A percentile compares a stretch with the other conserved stretches of the same genome.
phyloP scores from a whole-genome alignment of 2,329 filamentous ascomycete species.

The Mycosphaerella arachidis region DNA sequence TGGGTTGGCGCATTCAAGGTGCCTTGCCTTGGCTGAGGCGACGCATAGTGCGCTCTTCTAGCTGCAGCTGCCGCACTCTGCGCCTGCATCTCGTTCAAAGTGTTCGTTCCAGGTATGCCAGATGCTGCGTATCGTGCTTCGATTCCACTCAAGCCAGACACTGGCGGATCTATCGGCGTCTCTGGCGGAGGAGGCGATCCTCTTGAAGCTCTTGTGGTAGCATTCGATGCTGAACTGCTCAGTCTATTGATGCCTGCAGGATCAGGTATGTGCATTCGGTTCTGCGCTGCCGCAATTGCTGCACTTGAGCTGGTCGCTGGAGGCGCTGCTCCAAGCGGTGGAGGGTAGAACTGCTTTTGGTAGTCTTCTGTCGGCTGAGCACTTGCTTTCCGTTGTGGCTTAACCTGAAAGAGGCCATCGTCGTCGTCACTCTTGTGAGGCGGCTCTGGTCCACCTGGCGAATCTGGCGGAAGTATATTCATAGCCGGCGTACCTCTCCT shows the following conservation, averaged over 20 bases:
- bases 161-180: constrained; percentile 63
- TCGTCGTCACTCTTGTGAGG: constrained; percentile 64
- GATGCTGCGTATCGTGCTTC: constrained; percentile 88
- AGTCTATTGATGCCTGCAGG: constrained; percentile 56
- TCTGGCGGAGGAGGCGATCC: constrained; percentile 94
- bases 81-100: constrained; percentile 67
- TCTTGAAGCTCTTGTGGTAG: constrained; percentile 84
- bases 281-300: constrained; percentile 14
- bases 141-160: constrained; percentile 59
- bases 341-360: constrained; percentile 59
- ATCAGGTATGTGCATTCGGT: constrained; percentile 49
- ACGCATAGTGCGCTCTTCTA: constrained; percentile 69
- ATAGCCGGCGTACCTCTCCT: constrained; percentile 76
- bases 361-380: constrained; percentile 21
- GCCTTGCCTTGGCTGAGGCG: constrained; percentile 42
- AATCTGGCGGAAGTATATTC: constrained; percentile 71
- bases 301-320: constrained; percentile 15
- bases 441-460: constrained; percentile 65
- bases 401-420: constrained; percentile 66
- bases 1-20: constrained; percentile 32
- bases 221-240: constrained; percentile 83
- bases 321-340: constrained; percentile 37
- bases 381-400: constrained; percentile 20
- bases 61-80: constrained; percentile 80
- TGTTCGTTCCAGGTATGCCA: constrained; percentile 81